phyloP scores from a whole-genome alignment of 495 filamentous ascomycete genomes.

The Aspergillus cristatus region DNA sequence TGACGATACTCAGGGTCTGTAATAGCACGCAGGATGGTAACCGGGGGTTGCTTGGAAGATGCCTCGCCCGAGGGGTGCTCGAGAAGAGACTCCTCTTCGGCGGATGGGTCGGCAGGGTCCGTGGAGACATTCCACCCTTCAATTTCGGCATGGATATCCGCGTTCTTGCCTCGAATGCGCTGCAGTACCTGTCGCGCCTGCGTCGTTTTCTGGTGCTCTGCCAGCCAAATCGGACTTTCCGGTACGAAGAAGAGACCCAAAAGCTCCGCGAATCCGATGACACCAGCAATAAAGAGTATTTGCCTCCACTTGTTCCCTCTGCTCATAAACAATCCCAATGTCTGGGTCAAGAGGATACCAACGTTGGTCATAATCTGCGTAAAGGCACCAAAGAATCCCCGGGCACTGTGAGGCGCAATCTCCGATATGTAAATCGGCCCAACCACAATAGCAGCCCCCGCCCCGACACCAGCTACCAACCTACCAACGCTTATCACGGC shows the following conservation, averaged over 20 bases:
- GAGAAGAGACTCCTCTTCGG: conserved; percentile 41
- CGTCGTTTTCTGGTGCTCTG: conserved; percentile 51
- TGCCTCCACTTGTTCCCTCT: conserved; percentile 68
- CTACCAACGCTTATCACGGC: conserved; percentile 60
- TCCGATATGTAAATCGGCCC: conserved; percentile 95
- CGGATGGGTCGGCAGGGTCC: conserved; percentile 28
- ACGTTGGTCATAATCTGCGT: conserved; percentile 92
- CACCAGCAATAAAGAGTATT: conserved; percentile 66
- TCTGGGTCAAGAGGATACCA: conserved; percentile 80
- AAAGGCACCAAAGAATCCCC: conserved; percentile 81
- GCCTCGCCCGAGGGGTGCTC: conserved; percentile 23
- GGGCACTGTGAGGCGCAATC: conserved; percentile 65
- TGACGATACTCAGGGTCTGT: conserved; percentile 58
- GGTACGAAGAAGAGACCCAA: conserved; percentile 60
- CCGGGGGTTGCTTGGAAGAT: conserved; percentile 24
- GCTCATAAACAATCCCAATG: conserved; percentile 80
- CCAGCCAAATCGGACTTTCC: conserved; percentile 82
- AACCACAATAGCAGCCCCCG: conserved; percentile 83
- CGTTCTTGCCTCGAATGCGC: conserved; percentile 59
- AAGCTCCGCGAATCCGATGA: conserved; percentile 56
- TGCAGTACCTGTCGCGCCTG: conserved; percentile 59
- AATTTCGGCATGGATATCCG: conserved; percentile 67
- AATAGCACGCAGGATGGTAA: conserved; percentile 61
- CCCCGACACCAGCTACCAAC: conserved; percentile 71
- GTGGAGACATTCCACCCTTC: conserved; percentile 47